A percentile compares a stretch with the other conserved stretches of the same genome.
phyloP scores from a whole-genome alignment of 1,284 basidiomycete species.

The Cutaneotrichosporon curvatum region DNA sequence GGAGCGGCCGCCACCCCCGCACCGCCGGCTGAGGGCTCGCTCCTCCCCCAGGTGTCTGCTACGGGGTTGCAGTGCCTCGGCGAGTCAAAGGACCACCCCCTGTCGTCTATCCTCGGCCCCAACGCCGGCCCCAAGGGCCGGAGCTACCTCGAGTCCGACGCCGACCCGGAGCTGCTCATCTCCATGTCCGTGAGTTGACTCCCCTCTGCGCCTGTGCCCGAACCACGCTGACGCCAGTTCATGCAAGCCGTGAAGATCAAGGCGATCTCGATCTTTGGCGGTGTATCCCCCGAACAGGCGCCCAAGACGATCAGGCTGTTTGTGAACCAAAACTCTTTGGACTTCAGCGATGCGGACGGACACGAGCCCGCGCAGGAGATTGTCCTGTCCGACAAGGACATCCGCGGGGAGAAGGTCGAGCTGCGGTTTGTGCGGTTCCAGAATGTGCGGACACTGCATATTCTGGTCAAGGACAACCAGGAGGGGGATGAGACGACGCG shows the following conservation, averaged over 20 bases:
- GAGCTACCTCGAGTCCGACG: constrained; percentile 68
- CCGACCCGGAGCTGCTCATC: constrained; percentile 65
- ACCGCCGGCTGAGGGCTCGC: constrained; percentile 25
- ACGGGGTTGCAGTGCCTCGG: constrained; percentile 63
- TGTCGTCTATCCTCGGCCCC: constrained; percentile 55
- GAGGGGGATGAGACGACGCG: constrained; percentile 65
- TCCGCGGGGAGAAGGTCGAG: constrained; percentile 55
- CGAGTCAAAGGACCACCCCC: constrained; percentile 56
- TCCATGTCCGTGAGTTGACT: constrained; percentile 59
- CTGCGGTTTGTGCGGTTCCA: constrained; percentile 74
- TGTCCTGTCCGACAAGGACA: constrained; percentile 38
- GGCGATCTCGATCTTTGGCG: constrained; percentile 58
- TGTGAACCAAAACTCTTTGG: constrained; percentile 59
- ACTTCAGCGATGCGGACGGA: constrained; percentile 53
- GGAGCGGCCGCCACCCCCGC: constrained; percentile 2
- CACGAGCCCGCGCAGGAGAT: constrained; percentile 46
- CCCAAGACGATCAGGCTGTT: constrained; percentile 59
- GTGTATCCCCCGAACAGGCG: constrained; percentile 50
- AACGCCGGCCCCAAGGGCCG: constrained; percentile 48
- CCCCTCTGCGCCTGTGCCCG: too few relatives aligned
- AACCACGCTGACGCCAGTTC: constrained; percentile 52
- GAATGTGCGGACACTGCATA: constrained; percentile 63
- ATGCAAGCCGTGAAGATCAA: constrained; percentile 69
- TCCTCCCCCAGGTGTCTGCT: constrained; percentile 35
- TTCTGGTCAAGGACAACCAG: constrained; percentile 71